Conservation (phyloP, 345 rosid species). For the Brassica nigra region DNA sequence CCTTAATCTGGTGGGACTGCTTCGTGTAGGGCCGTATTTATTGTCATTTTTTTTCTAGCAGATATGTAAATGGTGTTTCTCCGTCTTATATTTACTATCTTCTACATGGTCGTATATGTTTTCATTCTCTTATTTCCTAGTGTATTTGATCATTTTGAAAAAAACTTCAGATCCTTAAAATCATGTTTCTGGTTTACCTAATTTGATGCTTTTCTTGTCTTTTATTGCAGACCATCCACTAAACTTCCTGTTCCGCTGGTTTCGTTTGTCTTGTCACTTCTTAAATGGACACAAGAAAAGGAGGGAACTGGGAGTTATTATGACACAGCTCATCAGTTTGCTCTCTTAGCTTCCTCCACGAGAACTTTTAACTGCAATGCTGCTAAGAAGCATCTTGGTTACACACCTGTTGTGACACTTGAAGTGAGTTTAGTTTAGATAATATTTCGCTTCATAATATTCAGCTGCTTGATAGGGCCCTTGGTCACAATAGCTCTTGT, state of each 20-base stretch:
- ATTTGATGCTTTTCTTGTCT: constrained; percentile 17
- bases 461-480: constrained; percentile 19
- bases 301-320: constrained; percentile 47
- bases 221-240: constrained; percentile 70
- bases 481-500: background rate
- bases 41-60: background rate
- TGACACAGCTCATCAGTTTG: constrained; percentile 51
- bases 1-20: constrained; percentile 7
- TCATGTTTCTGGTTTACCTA: constrained; percentile 18
- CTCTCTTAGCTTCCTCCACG: constrained; percentile 64
- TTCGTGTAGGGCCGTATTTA: constrained; percentile 2
- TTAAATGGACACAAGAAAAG: constrained; percentile 57
- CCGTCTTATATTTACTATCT: background rate
- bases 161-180: constrained; percentile 11
- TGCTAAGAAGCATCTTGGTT: constrained; percentile 72
- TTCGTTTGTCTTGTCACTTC: constrained; percentile 47
- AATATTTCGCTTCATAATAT: background rate
- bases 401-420: constrained; percentile 65
- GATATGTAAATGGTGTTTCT: background rate
- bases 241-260: constrained; percentile 62
- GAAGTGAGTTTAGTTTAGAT: constrained; percentile 53
- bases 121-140: background rate
- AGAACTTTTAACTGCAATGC: constrained; percentile 85
- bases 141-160: constrained; percentile 8
- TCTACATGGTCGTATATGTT: background rate